Percentiles rank a stretch among this genome's conserved stretches.
These are phyloP conservation scores for Thamnidium elegans DNA, from an alignment of 192 early-diverging fungal genomes.

Conservation along the genomic window DNA sequence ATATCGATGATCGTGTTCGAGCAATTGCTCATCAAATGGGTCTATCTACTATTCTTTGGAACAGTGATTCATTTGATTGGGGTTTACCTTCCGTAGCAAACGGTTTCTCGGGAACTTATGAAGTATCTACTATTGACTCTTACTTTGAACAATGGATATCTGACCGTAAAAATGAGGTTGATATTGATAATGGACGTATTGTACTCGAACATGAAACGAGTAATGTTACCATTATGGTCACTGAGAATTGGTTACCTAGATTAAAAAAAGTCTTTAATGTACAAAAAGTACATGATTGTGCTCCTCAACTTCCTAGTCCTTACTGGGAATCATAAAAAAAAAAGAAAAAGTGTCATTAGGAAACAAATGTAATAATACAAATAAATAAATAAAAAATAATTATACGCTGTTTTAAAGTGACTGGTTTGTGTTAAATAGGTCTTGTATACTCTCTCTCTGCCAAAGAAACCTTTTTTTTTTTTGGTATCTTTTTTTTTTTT, in stretches of 20 bases:
- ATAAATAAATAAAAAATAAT: too few species aligned
- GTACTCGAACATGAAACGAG: slow-evolving; percentile 43
- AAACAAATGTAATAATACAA: too few species aligned
- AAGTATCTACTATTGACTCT: slow-evolving; percentile 15
- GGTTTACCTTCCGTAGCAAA: slow-evolving; percentile 29
- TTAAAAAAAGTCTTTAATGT: slow-evolving; percentile 37
- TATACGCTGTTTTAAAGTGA: too few species aligned
- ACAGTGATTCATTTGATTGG: slow-evolving; percentile 41
- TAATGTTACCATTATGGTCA: slow-evolving; percentile 34
- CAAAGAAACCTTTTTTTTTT: too few species aligned
- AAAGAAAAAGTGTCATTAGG: neutral
- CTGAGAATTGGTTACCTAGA: slow-evolving; percentile 40
- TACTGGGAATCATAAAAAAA: slow-evolving; percentile 39
- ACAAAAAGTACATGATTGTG: slow-evolving; percentile 36
- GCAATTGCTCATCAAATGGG: slow-evolving; percentile 58
- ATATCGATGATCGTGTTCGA: slow-evolving; percentile 72
- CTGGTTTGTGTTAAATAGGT: too few species aligned
- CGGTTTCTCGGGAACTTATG: slow-evolving; percentile 9
- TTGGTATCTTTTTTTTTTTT: neutral
- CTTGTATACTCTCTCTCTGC: neutral
- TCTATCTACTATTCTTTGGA: slow-evolving; percentile 27
- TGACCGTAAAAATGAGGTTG: neutral
- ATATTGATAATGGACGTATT: slow-evolving; percentile 37
- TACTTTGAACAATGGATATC: slow-evolving; percentile 28
- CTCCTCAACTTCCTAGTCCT: slow-evolving; percentile 33